Percentiles rank a stretch among this genome's conserved stretches.
Conservation (phyloP, 176 grass and related monocot species). For the Guadua angustifolia region DNA sequence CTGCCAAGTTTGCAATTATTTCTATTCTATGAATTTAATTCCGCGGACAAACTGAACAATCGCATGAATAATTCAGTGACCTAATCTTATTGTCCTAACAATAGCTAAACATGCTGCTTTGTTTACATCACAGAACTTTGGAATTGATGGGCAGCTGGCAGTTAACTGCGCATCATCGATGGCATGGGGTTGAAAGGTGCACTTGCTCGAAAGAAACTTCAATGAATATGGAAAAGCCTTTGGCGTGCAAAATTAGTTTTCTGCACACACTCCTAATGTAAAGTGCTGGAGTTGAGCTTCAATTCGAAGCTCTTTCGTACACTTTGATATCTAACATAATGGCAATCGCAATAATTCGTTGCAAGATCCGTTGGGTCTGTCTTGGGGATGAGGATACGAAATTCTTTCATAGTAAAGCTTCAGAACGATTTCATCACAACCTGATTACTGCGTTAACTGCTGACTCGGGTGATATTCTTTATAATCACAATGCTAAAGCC, state of each 20-base stretch:
- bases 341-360: background rate
- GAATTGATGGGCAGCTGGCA: slow-evolving; percentile 70
- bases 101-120: too few species aligned
- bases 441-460: too few species aligned
- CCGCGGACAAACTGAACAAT: background rate
- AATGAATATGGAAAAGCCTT: background rate
- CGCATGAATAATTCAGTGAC: background rate
- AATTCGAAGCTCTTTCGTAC: background rate
- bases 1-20: background rate
- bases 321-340: background rate
- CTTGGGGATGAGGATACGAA: too few species aligned
- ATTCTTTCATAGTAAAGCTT: too few species aligned
- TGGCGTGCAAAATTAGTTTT: background rate
- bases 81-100: background rate
- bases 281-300: background rate
- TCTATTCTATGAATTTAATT: background rate
- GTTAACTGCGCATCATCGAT: slow-evolving; percentile 70
- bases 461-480: too few species aligned
- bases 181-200: slow-evolving; percentile 57
- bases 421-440: too few species aligned
- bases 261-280: background rate
- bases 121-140: too few species aligned
- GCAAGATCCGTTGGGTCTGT: too few species aligned
- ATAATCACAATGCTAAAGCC: too few species aligned
- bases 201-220: background rate